Percentiles rank a stretch among this genome's conserved stretches.
These are phyloP conservation scores for Sporothrix humicola DNA, from an alignment of 2,329 filamentous ascomycete genomes.

Conservation along the genomic window DNA sequence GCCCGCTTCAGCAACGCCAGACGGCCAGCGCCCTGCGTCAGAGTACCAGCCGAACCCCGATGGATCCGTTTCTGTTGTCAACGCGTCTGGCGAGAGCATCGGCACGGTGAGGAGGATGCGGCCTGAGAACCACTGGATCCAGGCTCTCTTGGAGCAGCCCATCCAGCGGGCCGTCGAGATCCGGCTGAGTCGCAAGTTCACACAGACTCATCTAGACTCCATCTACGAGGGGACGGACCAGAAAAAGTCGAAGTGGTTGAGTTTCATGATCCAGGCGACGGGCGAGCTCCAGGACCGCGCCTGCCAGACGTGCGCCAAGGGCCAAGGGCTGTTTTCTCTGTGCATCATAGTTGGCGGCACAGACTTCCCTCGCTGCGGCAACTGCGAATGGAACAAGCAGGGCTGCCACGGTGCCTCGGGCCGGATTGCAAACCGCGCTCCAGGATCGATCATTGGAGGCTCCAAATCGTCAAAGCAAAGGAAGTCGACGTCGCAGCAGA, in stretches of 20 bases:
- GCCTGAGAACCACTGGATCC: conserved; percentile 50
- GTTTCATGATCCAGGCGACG: conserved; percentile 58
- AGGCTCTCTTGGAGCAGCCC: conserved; percentile 47
- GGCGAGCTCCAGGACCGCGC: conserved; percentile 50
- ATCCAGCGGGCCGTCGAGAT: conserved; percentile 51
- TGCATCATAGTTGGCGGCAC: conserved; percentile 53
- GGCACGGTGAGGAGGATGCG: conserved; percentile 48
- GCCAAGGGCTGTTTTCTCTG: conserved; percentile 52
- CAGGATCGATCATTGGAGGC: background rate
- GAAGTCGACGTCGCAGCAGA: background rate
- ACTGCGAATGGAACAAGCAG: conserved; percentile 57
- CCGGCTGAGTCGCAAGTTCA: conserved; percentile 52
- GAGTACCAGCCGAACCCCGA: background rate
- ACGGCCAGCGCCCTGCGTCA: background rate
- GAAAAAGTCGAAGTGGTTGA: conserved; percentile 55
- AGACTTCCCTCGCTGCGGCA: conserved; percentile 56
- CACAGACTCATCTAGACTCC: conserved; percentile 46
- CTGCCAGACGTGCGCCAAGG: conserved; percentile 52
- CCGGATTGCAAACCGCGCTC: conserved; percentile 6
- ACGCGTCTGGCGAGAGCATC: conserved; percentile 48
- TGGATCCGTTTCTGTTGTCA: conserved; percentile 46
- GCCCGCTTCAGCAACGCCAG: background rate
- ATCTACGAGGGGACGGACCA: conserved; percentile 50
- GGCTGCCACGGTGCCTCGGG: conserved; percentile 40
- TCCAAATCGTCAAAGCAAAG: conserved; percentile 18